A percentile compares a stretch with the other conserved stretches of the same genome.
Conservation (phyloP, 306 rosid genomes). For the Pachyrhizus erosus region DNA sequence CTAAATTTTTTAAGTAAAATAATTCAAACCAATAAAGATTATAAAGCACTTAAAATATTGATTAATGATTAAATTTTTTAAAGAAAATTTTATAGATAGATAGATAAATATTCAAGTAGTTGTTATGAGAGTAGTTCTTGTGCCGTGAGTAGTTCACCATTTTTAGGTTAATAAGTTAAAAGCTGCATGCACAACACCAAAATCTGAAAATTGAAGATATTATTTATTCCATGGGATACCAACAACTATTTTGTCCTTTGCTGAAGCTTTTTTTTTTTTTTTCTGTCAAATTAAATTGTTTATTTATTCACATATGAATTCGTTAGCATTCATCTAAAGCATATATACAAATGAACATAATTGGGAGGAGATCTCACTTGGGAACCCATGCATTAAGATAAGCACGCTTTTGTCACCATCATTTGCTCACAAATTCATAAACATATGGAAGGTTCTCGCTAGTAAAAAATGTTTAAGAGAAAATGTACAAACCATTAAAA, state of each 20-base stretch:
- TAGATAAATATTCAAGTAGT: too few species aligned
- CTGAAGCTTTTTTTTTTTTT: neutral
- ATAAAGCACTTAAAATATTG: too few species aligned
- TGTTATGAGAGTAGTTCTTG: too few species aligned
- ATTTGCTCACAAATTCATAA: neutral
- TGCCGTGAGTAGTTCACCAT: conserved; percentile 7
- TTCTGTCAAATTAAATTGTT: neutral
- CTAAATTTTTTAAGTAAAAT: too few species aligned
- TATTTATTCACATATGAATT: neutral
- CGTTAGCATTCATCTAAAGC: neutral
- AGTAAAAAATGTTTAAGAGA: neutral
- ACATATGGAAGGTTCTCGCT: neutral
- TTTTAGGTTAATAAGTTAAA: conserved; percentile 37
- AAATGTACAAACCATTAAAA: neutral
- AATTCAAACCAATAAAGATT: too few species aligned
- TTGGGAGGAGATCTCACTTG: neutral
- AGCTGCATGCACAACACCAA: conserved; percentile 28
- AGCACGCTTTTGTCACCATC: neutral
- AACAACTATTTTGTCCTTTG: conserved; percentile 13
- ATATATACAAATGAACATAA: neutral
- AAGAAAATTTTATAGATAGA: too few species aligned
- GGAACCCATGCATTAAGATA: neutral
- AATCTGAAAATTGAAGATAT: conserved; percentile 34
- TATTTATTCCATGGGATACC: neutral
- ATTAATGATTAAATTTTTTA: too few species aligned